phyloP scores from a whole-genome alignment of 148 eudicot species.

The Vaccinium macrocarpon region DNA sequence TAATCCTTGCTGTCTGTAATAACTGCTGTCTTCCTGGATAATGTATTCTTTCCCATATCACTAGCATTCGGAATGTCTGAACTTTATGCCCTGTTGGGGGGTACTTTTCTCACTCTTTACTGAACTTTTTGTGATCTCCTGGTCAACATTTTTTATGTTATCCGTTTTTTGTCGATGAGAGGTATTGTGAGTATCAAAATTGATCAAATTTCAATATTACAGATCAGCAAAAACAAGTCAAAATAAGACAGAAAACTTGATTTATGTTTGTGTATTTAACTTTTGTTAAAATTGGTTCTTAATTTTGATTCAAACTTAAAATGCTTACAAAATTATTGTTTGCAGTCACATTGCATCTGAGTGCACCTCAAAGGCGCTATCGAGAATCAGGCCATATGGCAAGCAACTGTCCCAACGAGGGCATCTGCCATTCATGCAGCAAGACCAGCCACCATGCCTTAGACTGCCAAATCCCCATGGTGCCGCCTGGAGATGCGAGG shows the following conservation, averaged over 20 bases:
- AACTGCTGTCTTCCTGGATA: not conserved
- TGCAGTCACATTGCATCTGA: conserved; percentile 93
- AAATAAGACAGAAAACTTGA: not conserved
- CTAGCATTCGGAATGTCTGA: not conserved
- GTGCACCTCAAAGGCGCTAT: conserved; percentile 80
- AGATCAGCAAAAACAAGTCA: not conserved
- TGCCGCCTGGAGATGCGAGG: conserved; percentile 82
- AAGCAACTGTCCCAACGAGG: conserved; percentile 79
- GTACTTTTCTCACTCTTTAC: not conserved
- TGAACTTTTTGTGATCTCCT: not conserved
- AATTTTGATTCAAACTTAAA: not conserved
- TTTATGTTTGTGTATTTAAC: not conserved
- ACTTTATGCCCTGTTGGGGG: not conserved
- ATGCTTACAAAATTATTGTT: not conserved
- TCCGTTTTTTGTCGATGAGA: not conserved
- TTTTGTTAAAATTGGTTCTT: not conserved
- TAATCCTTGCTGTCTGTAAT: too few relatives aligned
- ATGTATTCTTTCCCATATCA: not conserved
- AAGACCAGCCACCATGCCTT: conserved; percentile 86
- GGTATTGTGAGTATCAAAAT: not conserved
- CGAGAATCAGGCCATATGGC: conserved; percentile 95
- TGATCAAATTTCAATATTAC: not conserved
- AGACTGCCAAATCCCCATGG: conserved; percentile 69
- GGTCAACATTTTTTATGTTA: not conserved
- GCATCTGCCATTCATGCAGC: conserved; percentile 92